Evolutionary conservation across 305 asterid genomes (phyloP).

Genomic region (Fraxinus greggii): DNA sequence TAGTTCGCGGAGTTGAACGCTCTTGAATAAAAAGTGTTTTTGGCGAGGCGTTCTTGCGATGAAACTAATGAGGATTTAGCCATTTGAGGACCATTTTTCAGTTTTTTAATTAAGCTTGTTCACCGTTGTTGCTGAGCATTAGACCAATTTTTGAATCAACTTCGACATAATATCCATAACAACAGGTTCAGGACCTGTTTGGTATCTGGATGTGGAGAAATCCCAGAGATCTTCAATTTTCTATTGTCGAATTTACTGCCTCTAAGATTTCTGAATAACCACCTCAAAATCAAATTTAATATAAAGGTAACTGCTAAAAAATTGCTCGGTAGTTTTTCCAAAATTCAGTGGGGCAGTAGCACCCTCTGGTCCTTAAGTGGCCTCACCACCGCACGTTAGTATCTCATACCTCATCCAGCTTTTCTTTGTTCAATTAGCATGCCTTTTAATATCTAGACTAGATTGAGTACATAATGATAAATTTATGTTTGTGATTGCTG

Average conservation of each 20-base stretch:
- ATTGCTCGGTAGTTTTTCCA: background rate
- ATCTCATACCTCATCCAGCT: background rate
- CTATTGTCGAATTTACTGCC: conserved; percentile 45
- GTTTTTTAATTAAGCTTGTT: conserved; percentile 37
- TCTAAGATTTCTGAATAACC: conserved; percentile 61
- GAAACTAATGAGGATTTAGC: conserved; percentile 52
- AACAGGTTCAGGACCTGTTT: conserved; percentile 68
- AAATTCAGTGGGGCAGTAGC: background rate
- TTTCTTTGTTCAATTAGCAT: background rate
- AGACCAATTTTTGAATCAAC: conserved; percentile 58
- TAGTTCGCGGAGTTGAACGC: conserved; percentile 49
- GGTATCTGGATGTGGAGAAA: conserved; percentile 68
- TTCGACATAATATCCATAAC: conserved; percentile 49
- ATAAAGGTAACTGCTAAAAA: background rate
- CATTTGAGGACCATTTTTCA: conserved; percentile 25
- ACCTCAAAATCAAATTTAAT: background rate
- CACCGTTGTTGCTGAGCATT: conserved; percentile 52
- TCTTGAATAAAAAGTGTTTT: conserved; percentile 55
- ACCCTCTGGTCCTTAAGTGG: background rate
- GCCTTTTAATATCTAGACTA: background rate
- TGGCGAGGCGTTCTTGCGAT: conserved; percentile 69
- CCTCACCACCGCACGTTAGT: background rate
- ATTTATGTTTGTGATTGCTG: background rate
- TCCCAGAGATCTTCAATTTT: conserved; percentile 65
- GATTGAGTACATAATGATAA: background rate